phyloP scores from a whole-genome alignment of 345 rosid genomes.

The Gossypium mustelinum region DNA sequence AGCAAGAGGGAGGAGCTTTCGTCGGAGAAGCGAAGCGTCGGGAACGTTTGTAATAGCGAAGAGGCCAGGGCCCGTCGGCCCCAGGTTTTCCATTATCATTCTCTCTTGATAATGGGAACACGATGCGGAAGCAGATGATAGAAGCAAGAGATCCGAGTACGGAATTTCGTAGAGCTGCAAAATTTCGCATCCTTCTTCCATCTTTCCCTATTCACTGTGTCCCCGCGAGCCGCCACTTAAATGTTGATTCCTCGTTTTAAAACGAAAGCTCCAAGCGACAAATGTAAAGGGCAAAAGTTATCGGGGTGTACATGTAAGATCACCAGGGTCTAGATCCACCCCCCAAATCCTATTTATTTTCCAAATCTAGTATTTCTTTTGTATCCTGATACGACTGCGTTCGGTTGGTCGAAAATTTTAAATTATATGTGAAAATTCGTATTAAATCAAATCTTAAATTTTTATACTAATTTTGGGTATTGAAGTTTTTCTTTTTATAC shows the following conservation, averaged over 20 bases:
- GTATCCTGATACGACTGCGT: too few relatives aligned
- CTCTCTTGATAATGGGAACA: slow-evolving; percentile 28
- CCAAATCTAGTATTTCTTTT: background rate
- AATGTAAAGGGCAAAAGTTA: background rate
- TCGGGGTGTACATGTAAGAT: background rate
- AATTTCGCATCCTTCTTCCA: slow-evolving; percentile 40
- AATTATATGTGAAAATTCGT: too few relatives aligned
- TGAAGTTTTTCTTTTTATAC: too few relatives aligned
- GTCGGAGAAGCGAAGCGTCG: slow-evolving; percentile 51
- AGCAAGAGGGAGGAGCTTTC: slow-evolving; percentile 58
- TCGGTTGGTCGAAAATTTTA: too few relatives aligned
- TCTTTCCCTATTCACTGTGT: slow-evolving; percentile 17
- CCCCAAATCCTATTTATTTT: background rate
- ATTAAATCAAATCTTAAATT: too few relatives aligned
- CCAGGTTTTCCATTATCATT: slow-evolving; percentile 58
- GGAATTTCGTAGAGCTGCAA: slow-evolving; percentile 48
- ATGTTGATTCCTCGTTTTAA: background rate
- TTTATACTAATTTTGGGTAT: too few relatives aligned
- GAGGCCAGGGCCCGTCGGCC: slow-evolving; percentile 70
- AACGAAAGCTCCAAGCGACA: background rate
- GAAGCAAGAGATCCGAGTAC: slow-evolving; percentile 48
- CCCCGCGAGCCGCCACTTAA: background rate
- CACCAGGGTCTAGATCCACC: background rate
- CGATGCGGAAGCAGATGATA: slow-evolving; percentile 21
- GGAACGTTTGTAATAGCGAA: slow-evolving; percentile 61